These are phyloP conservation scores for Xylaria venustula DNA, from an alignment of 495 filamentous ascomycete species.

Conservation along the genomic window DNA sequence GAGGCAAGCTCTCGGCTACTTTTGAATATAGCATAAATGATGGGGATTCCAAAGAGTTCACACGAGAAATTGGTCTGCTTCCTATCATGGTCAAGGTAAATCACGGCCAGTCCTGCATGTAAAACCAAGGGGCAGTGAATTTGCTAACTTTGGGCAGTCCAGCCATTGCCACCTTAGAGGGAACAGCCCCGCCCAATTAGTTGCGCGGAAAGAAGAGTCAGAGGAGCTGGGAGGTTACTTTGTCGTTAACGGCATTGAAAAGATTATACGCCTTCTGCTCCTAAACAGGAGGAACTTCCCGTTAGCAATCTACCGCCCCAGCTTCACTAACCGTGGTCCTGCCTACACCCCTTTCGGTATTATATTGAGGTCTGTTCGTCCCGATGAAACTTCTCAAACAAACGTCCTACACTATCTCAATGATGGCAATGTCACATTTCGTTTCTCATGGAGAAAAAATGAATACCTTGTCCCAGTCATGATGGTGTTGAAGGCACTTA, in stretches of 20 bases:
- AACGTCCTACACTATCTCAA: slow-evolving; percentile 94
- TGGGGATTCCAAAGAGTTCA: slow-evolving; percentile 73
- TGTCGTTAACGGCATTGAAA: slow-evolving; percentile 93
- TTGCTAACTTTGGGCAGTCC: slow-evolving; percentile 50
- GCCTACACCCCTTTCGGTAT: slow-evolving; percentile 87
- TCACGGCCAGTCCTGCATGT: background rate
- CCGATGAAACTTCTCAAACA: slow-evolving; percentile 95
- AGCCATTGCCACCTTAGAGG: slow-evolving; percentile 88
- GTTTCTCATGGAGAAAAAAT: slow-evolving; percentile 97
- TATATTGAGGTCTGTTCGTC: slow-evolving; percentile 85
- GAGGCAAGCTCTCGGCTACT: slow-evolving; percentile 76
- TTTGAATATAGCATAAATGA: slow-evolving; percentile 83
- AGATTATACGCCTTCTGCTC: slow-evolving; percentile 88
- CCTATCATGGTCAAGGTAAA: slow-evolving; percentile 88
- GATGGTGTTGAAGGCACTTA: slow-evolving; percentile 93
- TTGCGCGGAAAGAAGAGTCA: slow-evolving; percentile 84
- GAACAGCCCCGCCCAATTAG: slow-evolving; percentile 75
- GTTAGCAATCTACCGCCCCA: slow-evolving; percentile 86
- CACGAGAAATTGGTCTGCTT: slow-evolving; percentile 81
- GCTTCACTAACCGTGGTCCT: slow-evolving; percentile 80
- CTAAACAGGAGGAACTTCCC: slow-evolving; percentile 88
- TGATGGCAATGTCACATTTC: slow-evolving; percentile 93
- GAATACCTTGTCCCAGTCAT: slow-evolving; percentile 91
- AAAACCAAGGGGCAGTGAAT: background rate
- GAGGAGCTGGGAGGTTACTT: slow-evolving; percentile 95